Percentiles rank a stretch among this genome's conserved stretches.
These are phyloP conservation scores for Cucumis cinereus DNA, from an alignment of 306 rosid species.

Conservation along the genomic window DNA sequence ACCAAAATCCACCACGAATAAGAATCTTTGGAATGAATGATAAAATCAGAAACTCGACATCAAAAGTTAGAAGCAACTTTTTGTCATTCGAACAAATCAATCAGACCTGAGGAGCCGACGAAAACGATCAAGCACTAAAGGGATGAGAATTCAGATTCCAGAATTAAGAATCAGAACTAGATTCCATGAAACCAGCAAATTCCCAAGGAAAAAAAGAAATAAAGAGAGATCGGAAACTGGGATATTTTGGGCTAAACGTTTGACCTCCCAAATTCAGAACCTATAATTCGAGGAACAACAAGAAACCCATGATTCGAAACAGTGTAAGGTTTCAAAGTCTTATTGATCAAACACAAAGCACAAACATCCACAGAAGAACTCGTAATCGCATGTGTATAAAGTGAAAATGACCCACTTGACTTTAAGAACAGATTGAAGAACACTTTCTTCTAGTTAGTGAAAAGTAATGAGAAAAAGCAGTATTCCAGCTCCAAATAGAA, in stretches of 20 bases:
- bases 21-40: not conserved
- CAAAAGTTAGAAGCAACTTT: not conserved
- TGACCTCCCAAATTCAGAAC: not conserved
- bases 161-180: not conserved
- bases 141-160: not conserved
- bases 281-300: not conserved
- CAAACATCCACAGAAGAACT: not conserved
- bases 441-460: not conserved
- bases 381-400: not conserved
- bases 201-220: not conserved
- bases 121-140: not conserved
- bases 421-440: not conserved
- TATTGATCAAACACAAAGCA: not conserved
- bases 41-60: not conserved
- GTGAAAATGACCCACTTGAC: not conserved
- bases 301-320: not conserved
- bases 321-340: not conserved
- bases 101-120: not conserved
- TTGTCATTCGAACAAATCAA: not conserved
- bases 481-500: not conserved
- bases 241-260: not conserved
- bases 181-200: not conserved
- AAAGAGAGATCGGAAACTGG: not conserved
- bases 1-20: conserved; percentile 5
- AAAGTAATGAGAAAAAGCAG: not conserved